Base-by-base conservation (phyloP, 2,329 filamentous ascomycete genomes). In the Botrytis tulipae region DNA sequence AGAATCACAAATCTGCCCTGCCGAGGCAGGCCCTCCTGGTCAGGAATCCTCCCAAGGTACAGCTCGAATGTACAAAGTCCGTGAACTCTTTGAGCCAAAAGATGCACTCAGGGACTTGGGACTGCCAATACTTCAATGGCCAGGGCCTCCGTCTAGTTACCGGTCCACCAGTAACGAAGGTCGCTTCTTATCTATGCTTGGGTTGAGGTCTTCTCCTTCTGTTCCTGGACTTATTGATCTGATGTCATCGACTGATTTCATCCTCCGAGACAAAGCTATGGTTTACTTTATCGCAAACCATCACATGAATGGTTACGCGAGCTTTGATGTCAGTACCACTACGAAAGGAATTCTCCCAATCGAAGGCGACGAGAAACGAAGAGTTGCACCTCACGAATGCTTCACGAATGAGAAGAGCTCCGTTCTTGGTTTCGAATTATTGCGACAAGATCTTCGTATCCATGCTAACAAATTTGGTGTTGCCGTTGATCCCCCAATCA, bases 401-500 rank as follows among this genome's bases (percentile, higher is more conserved):
- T 99, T 93, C 80, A 94, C 91, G 0, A 95, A 98, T 77, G 88
- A 91, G 57, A 88, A 88, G 60, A 93, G 93, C 35, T 86, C 91
- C 0, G 85, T 97, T 7, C 86, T 99, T 70, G 93, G 93, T 0
- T 98, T 97, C 79, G 86, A 90, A 40, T 91, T 97, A 29, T 84
- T 99, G 48, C 87, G 89, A 75, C 87, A 84, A 66, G 93, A 96
- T 76, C 86, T 98, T n/a, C 91, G 93, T 74, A 84, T 87, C 18
- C 93, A 98, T 84, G 93, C 94, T 25, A 85, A 82, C 76, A 95
- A 96, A 83, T 94, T 99, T 78, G 95, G 94, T 1, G 94, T 99
- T 8, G 87, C 88, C n/a, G 84, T 88, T 71, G 91, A 99, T 81
- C 96, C 97, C 0, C 89, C 91, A 0, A 92, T 98, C 75, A 85